These are phyloP conservation scores for Verticillium nubilum DNA, from an alignment of 2,329 filamentous ascomycete genomes.

Conservation along the genomic window DNA sequence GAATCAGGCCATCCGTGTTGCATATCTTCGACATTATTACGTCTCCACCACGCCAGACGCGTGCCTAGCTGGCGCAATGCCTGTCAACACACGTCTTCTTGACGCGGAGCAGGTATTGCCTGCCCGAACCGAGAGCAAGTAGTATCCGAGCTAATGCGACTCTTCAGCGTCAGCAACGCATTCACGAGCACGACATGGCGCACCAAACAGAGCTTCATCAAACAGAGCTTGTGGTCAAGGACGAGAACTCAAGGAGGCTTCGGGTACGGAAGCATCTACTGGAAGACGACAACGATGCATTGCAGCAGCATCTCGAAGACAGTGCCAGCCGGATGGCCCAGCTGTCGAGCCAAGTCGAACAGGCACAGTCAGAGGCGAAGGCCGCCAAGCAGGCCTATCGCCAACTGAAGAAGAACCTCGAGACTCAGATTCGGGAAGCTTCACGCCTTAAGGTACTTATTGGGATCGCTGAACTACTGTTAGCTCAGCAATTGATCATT, in stretches of 20 bases:
- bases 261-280: constrained; percentile 65
- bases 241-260: constrained; percentile 68
- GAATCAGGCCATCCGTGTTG: background rate
- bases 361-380: constrained; percentile 35
- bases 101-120: constrained; percentile 8
- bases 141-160: background rate
- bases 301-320: constrained; percentile 58
- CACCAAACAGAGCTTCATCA: constrained; percentile 62
- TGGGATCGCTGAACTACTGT: too few relatives aligned
- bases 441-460: constrained; percentile 38
- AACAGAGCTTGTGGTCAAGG: constrained; percentile 63
- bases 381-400: constrained; percentile 34
- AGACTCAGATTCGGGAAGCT: constrained; percentile 43
- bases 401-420: constrained; percentile 40
- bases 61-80: background rate
- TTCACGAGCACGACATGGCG: constrained; percentile 60
- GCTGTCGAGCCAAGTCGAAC: constrained; percentile 33
- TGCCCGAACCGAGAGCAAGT: background rate
- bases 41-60: background rate
- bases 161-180: constrained; percentile 36
- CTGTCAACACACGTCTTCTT: background rate
- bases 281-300: constrained; percentile 65
- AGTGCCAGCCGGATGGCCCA: constrained; percentile 54
- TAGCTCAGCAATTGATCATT: background rate
- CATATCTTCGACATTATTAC: background rate